phyloP scores from a whole-genome alignment of 129 eudicot genomes.

The Escallonia rubra region DNA sequence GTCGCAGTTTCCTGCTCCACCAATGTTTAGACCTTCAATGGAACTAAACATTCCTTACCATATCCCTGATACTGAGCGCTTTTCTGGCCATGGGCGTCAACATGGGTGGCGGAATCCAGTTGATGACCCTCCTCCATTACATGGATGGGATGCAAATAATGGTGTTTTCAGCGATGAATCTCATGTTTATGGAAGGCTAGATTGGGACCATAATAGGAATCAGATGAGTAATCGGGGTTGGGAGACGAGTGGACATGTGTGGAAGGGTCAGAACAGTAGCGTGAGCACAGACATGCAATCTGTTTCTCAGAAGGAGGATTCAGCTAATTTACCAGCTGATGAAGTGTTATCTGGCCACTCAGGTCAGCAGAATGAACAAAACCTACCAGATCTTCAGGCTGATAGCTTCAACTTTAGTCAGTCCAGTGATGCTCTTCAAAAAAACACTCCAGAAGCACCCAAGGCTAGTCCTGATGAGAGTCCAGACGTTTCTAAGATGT shows the following conservation, averaged over 20 bases:
- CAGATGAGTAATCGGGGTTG: conserved; percentile 47
- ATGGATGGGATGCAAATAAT: conserved; percentile 78
- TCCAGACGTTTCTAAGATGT: conserved; percentile 21
- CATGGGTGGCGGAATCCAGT: conserved; percentile 67
- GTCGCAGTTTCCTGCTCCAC: conserved; percentile 74
- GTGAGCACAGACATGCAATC: conserved; percentile 36
- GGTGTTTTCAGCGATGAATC: conserved; percentile 62
- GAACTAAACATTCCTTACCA: conserved; percentile 69
- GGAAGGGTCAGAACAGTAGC: conserved; percentile 58
- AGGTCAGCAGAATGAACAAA: conserved; percentile 34
- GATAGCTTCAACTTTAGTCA: conserved; percentile 24
- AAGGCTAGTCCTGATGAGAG: conserved; percentile 25
- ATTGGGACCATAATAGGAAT: conserved; percentile 61
- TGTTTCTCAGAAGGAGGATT: conserved; percentile 43
- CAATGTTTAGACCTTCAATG: conserved; percentile 75
- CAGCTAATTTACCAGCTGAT: conserved; percentile 32
- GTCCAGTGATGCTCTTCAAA: conserved; percentile 24
- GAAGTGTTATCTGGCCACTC: conserved; percentile 35
- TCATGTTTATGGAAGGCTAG: conserved; percentile 53
- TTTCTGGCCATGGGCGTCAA: conserved; percentile 62
- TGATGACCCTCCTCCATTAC: conserved; percentile 69
- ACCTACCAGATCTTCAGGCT: conserved; percentile 26
- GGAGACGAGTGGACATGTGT: conserved; percentile 61
- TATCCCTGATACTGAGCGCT: conserved; percentile 58
- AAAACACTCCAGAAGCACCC: conserved; percentile 21